A percentile compares a stretch with the other conserved stretches of the same genome.
These are phyloP conservation scores for Leccinum brunneo-olivaceum DNA, from an alignment of 1,284 basidiomycete genomes.

Conservation along the genomic window DNA sequence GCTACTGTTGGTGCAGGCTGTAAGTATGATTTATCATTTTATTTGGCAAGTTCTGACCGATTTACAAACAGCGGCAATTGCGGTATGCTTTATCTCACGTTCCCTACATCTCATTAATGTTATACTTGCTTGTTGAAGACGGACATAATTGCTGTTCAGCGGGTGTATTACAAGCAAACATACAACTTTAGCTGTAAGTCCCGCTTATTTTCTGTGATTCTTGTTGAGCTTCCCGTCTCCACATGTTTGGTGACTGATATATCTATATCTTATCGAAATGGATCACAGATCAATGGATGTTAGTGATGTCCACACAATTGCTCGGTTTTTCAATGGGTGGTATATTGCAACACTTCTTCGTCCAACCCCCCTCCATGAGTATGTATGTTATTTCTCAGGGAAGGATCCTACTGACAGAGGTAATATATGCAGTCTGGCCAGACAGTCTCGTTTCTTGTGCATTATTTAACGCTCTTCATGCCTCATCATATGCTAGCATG, in stretches of 20 bases:
- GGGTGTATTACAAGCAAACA: slow-evolving; percentile 60
- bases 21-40: slow-evolving; percentile 11
- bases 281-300: slow-evolving; percentile 60
- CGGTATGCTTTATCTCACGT: slow-evolving; percentile 12
- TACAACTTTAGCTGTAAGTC: slow-evolving; percentile 57
- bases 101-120: not conserved
- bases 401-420: no score
- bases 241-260: no score
- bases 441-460: slow-evolving; percentile 75
- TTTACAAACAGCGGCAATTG: slow-evolving; percentile 24
- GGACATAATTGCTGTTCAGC: slow-evolving; percentile 69
- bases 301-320: slow-evolving; percentile 81
- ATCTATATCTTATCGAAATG: not conserved
- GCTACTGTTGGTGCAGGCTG: slow-evolving; percentile 55
- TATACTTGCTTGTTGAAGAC: slow-evolving; percentile 14
- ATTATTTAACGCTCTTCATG: slow-evolving; percentile 71
- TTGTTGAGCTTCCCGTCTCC: no score
- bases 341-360: slow-evolving; percentile 70
- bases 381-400: slow-evolving; percentile 17
- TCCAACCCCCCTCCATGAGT: slow-evolving; percentile 86
- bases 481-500: slow-evolving; percentile 52
- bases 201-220: no score
- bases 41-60: slow-evolving; percentile 1
- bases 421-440: slow-evolving; percentile 92
- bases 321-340: slow-evolving; percentile 90